Evolutionary conservation across 1,284 basidiomycete genomes (phyloP), one percentile per base, ranked within the genome.

Genomic region (Phellopilus nigrolimitatus): DNA sequence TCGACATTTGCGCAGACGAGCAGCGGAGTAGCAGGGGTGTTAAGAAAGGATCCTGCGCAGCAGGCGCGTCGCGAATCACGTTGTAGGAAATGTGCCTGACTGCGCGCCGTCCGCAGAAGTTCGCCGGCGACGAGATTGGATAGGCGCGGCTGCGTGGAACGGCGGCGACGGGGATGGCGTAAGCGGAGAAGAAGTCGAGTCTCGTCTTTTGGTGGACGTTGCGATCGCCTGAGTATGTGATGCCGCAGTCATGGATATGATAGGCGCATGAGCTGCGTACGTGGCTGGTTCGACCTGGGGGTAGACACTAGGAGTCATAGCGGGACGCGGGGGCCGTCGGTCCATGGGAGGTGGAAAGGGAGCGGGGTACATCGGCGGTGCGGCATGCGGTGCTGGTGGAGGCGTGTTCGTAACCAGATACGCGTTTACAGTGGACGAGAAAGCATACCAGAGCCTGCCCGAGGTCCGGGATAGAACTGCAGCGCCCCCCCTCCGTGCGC

Each of bases 91-190:
- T 10, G 13, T 37, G 12, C 41, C 40, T n/a, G 44, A 34, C 33
- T 45, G 42, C 41, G 42, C 33, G 27, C 17, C 5, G n/a, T 38
- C 42, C 15, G 49, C 24, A 25, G 36, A 27, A n/a, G 33, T 30
- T 33, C 24, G 49, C 13, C 34, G 42, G 33, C 41, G 49, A 3
- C 31, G 33, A 15, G 27, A 28, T 28, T 21, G 27, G 31, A 33
- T 13, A 19, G 24, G 22, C 36, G 31, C 25, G 10, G 25, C 31
- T 44, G 49, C 49, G 39, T 38, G 48, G n/a, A 21, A 42, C 21
- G 41, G 41, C 12, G 42, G 49, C 3, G 49, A 15, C 6, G 49
- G 15, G 6, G 41, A 17, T 3, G 49, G 49, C 10, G 49, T 51
- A 3, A 15, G 42, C 7, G 49, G 49, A n/a, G 42, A 34, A 10